Base-by-base conservation (phyloP, 2,329 filamentous ascomycete genomes). In the Phialocephala subalpina region DNA sequence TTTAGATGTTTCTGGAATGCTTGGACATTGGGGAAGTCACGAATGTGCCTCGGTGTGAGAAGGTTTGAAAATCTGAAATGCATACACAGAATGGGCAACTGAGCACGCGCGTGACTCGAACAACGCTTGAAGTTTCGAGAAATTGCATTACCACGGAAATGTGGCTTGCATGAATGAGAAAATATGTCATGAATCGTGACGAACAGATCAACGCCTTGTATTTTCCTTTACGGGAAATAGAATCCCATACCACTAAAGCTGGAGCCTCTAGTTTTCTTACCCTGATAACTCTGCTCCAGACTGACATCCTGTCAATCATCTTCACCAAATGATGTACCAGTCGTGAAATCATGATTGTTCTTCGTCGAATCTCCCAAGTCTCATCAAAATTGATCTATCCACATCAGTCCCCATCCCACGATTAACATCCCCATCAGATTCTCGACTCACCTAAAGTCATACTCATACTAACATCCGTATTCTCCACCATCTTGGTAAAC, bases 401-500 rank as follows among this genome's bases (percentile, higher is more conserved):
- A 47, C 29, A 61, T 71, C 40, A 69, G 66, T 29, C 11, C 8
- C 22, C 14, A 12, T 35, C 29, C 20, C 29, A 27, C n/a, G 20
- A n/a, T n/a, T 33, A n/a, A 16, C 25, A 61, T 5, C 22, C 22
- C 12, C 35, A 40, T 16, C 25, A 25, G n/a, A 18, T n/a, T 36
- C 12, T 25, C 29, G 63, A 84, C 84, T 80, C 76, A 89, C 89
- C 88, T 76, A 91, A 82, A 73, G 89, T 91, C 88, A 91, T 90
- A 82, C 87, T 91, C 86, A 90, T 89, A 82, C 87, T 90, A 73
- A 91, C 86, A 75, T 91, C 89, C 64, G 95, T 98, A 79, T 92
- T 97, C 86, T 97, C 95, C 60, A 99, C 96, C 95, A 99, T 98
- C 83, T 96, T 93, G 68, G 90, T 95, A 78, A 99, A 99, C 85